phyloP scores from a whole-genome alignment of 495 filamentous ascomycete genomes.

The Chaetomium cochliodes region DNA sequence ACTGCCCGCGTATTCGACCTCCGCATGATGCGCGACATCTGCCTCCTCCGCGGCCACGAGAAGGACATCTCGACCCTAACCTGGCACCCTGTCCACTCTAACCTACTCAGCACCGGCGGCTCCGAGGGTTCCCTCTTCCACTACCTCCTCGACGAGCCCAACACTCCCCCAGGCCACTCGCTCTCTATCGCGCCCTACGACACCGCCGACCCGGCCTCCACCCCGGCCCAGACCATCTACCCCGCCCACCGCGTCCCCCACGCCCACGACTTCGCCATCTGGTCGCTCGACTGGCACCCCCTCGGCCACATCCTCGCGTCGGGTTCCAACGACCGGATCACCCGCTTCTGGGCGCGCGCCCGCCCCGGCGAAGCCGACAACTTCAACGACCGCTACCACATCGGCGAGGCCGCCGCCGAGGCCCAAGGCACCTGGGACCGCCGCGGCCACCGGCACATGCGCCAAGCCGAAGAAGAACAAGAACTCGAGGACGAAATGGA shows the following conservation, averaged over 20 bases:
- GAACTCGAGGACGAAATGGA: conserved; percentile 91
- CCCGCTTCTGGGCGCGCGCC: conserved; percentile 89
- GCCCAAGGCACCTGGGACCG: conserved; percentile 90
- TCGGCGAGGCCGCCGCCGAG: conserved; percentile 89
- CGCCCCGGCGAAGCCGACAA: conserved; percentile 78
- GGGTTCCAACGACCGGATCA: conserved; percentile 96
- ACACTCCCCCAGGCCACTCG: conserved; percentile 67
- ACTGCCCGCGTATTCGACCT: conserved; percentile 91
- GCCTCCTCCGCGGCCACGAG: conserved; percentile 85
- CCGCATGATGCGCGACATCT: conserved; percentile 97
- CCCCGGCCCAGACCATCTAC: conserved; percentile 80
- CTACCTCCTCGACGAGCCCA: conserved; percentile 89
- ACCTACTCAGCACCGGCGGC: conserved; percentile 86
- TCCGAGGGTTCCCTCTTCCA: conserved; percentile 86
- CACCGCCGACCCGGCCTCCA: conserved; percentile 69
- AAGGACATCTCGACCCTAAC: conserved; percentile 90
- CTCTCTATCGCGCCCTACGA: conserved; percentile 77
- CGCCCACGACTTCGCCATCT: conserved; percentile 91
- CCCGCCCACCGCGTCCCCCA: conserved; percentile 81
- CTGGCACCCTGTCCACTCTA: conserved; percentile 91
- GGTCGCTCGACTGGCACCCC: conserved; percentile 97
- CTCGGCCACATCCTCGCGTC: conserved; percentile 95
- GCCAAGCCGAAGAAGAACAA: conserved; percentile 87
- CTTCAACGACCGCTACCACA: conserved; percentile 88
- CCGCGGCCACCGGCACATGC: conserved; percentile 70